Base-by-base conservation (phyloP, 106 monocot species). In the Dendrobium huoshanense region DNA sequence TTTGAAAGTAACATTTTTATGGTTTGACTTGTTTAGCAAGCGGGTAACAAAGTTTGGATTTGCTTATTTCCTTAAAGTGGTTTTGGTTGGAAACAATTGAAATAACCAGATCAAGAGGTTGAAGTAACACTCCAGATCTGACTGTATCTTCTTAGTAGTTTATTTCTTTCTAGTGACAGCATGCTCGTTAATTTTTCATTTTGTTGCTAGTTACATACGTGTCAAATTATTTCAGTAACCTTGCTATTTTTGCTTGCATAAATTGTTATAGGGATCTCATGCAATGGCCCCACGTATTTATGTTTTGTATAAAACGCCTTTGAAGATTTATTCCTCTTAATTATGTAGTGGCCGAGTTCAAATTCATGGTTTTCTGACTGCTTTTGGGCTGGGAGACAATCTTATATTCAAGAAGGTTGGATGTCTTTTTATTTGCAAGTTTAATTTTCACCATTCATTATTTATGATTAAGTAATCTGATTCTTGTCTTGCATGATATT, bases 341-440 rank as follows among this genome's bases (percentile, higher is more conserved):
- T 9, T 41, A 77, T 73, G 55, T 90, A 97, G 97, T 79, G 97
- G 92, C 33, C 79, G 80, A 82, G 92, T 97, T 75, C 33, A 87
- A 67, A 68, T 82, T 47, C 72, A 82, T 67, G 79, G 77, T 67
- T 97, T 97, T 79, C 81, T 78, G 47, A 67, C 59, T 78, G 58
- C 77, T 73, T 85, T 85, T 80, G 89, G 87, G 10, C 72, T 97
- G 73, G 84, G 88, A 24, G 19, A 77, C 8, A 74, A 65, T 86
- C 81, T 58, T 56, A 85, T 89, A 27, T 77, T 72, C 43, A 84
- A 86, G 41, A 92, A 95, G 92, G 95, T 95, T 27, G 43, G 73
- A 67, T 42, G 22, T 31, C 31, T 59, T 40, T 25, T 7, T 25
- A 4, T 41, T 55, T 77, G 15, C 67, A 18, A 42, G 42, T 33